Base-by-base conservation (phyloP, 768 basidiomycete species). In the Sporobolomyces pararoseus region DNA sequence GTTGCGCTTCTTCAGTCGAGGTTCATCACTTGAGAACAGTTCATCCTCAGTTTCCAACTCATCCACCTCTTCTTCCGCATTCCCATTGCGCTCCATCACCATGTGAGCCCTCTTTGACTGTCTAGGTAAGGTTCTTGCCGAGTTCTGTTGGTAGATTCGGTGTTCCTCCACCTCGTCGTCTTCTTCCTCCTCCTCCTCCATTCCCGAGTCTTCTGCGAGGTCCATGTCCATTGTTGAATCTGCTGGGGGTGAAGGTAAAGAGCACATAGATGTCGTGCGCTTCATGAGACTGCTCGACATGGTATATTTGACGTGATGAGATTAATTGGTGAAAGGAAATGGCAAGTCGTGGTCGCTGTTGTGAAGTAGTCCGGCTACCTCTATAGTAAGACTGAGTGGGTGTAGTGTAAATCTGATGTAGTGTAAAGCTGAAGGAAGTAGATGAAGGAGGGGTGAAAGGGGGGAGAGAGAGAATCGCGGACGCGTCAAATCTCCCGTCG, bases 191-290 rank as follows among this genome's bases (percentile, higher is more conserved):
- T 70, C 68, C 49, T 65, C 59, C 52, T 70, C 60, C 21, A 62
- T 35, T 25, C 37, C 31, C 7, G 44, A 55, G 19, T 51, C 49
- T 1, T 60, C 42, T 3, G 1, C 31, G 16, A 46, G 29, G 16
- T 39, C 47, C 65, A 32, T 39, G 32, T 70, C 39, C 9, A 9
- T 42, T 42, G 39, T 9, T 42, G 39, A 9, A 42, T 42, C 69
- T 32, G 59, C 44, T 21, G 63, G 63, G 1, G 72, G 72, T 1
- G 67, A 69, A 23, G 72, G 72, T 35, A 73, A 54, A n/a, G 72
- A 73, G 54, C 55, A 32, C 53, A 68, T 35, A 14, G 67, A 73
- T 0, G 58, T 34, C 29, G 44, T 61, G 19, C 66, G 51, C 34
- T 55, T 19, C 27, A 68, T 50, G 13, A 39, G 17, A 9, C 10